Conservation (phyloP, 2,329 filamentous ascomycete species). For the Stenocarpella maydis region DNA sequence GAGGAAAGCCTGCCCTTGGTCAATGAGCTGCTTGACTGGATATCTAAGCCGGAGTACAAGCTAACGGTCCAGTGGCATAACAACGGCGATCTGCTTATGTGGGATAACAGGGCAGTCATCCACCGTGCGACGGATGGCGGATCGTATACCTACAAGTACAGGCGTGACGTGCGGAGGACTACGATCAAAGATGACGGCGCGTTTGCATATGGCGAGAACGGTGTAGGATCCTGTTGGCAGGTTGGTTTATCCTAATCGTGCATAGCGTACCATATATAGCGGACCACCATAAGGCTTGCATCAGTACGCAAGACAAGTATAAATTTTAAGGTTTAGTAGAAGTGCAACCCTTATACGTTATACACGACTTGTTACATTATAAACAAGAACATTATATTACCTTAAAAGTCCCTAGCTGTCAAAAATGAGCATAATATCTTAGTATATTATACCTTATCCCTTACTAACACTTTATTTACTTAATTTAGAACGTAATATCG, state of each 20-base stretch:
- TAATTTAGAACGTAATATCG: too few relatives aligned
- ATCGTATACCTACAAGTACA: conserved; percentile 3
- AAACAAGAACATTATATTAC: too few relatives aligned
- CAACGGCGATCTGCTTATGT: conserved; percentile 35
- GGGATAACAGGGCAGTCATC: conserved; percentile 37
- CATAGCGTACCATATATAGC: too few relatives aligned
- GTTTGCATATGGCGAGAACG: neutral
- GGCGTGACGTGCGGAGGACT: conserved; percentile 7
- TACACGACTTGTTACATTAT: too few relatives aligned
- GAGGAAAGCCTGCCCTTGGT: conserved; percentile 46
- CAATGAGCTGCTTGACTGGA: conserved; percentile 28
- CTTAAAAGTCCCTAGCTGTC: too few relatives aligned
- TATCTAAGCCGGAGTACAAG: conserved; percentile 31
- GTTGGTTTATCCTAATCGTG: conserved; percentile 1
- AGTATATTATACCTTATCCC: too few relatives aligned
- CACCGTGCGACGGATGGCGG: conserved; percentile 32
- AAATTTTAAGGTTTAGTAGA: too few relatives aligned
- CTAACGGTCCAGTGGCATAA: conserved; percentile 35
- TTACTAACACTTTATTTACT: too few relatives aligned
- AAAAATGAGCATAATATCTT: too few relatives aligned
- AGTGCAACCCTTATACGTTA: too few relatives aligned
- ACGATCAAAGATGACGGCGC: conserved; percentile 11
- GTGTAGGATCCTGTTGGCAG: neutral
- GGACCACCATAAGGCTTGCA: too few relatives aligned
- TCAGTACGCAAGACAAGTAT: too few relatives aligned